Evolutionary conservation across 306 rosid species (phyloP).

Genomic region (Elaeagnus macrophylla): DNA sequence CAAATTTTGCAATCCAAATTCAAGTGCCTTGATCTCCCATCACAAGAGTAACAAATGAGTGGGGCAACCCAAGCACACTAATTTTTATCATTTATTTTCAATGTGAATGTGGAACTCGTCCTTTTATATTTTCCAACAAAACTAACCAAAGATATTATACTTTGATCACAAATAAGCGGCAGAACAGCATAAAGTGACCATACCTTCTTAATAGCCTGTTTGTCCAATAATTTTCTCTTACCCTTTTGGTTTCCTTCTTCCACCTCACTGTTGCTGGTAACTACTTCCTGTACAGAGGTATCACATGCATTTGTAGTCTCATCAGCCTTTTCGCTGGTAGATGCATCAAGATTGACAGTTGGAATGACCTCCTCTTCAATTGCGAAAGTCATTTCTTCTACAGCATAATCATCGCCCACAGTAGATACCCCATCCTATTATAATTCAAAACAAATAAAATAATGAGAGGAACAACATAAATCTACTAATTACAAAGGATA

Average conservation of each 20-base stretch:
- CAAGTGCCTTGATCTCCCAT: too few species aligned
- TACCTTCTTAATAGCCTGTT: constrained; percentile 61
- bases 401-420: constrained; percentile 33
- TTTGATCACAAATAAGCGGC: not conserved
- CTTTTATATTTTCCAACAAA: not conserved
- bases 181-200: not conserved
- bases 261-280: constrained; percentile 17
- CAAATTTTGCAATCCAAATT: too few species aligned
- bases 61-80: too few species aligned
- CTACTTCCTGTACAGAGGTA: constrained; percentile 32
- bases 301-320: constrained; percentile 26
- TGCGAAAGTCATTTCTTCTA: constrained; percentile 81
- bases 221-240: constrained; percentile 69
- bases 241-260: constrained; percentile 27
- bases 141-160: constrained; percentile 5
- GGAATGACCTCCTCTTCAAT: constrained; percentile 79
- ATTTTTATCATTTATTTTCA: too few species aligned
- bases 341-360: constrained; percentile 27
- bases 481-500: not conserved
- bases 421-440: constrained; percentile 42
- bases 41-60: too few species aligned
- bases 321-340: constrained; percentile 34
- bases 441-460: constrained; percentile 18
- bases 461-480: not conserved
- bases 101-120: too few species aligned